These are phyloP conservation scores for Poa pratensis DNA, from an alignment of 176 grass and related monocot genomes.

Conservation along the genomic window DNA sequence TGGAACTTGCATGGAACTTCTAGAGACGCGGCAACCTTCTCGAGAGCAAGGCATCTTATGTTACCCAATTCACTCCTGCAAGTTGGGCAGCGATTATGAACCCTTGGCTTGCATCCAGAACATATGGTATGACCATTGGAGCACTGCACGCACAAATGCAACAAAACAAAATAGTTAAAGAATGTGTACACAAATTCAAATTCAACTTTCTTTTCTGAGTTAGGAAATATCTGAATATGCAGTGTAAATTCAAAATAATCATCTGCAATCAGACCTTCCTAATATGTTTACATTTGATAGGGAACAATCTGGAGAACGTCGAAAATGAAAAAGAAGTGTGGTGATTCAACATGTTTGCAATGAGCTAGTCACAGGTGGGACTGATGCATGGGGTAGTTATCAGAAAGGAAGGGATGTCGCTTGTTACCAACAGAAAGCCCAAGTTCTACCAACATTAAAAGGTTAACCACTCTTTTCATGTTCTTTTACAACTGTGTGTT, in stretches of 20 bases:
- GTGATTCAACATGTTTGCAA: background rate
- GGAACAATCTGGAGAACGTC: background rate
- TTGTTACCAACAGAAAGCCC: background rate
- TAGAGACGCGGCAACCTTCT: constrained; percentile 89
- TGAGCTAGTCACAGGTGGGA: background rate
- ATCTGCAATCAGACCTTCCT: background rate
- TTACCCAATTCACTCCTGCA: constrained; percentile 95
- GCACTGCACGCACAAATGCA: constrained; percentile 61
- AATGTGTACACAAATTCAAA: background rate
- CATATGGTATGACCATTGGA: constrained; percentile 94
- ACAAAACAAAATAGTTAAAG: constrained; percentile 26
- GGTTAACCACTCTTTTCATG: background rate
- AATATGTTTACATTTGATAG: constrained; percentile 1
- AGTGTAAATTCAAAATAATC: constrained; percentile 6
- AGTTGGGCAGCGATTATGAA: constrained; percentile 92
- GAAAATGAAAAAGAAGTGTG: background rate
- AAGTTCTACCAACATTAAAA: background rate
- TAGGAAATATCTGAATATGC: background rate
- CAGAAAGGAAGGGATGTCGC: background rate
- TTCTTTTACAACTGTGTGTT: constrained; percentile 1
- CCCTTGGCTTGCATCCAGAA: constrained; percentile 88
- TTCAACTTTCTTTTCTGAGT: background rate
- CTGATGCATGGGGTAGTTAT: background rate
- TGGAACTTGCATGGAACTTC: constrained; percentile 94
- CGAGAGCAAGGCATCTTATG: constrained; percentile 90